phyloP scores from a whole-genome alignment of 2,329 filamentous ascomycete species.

The Thermochaetoides dissita region DNA sequence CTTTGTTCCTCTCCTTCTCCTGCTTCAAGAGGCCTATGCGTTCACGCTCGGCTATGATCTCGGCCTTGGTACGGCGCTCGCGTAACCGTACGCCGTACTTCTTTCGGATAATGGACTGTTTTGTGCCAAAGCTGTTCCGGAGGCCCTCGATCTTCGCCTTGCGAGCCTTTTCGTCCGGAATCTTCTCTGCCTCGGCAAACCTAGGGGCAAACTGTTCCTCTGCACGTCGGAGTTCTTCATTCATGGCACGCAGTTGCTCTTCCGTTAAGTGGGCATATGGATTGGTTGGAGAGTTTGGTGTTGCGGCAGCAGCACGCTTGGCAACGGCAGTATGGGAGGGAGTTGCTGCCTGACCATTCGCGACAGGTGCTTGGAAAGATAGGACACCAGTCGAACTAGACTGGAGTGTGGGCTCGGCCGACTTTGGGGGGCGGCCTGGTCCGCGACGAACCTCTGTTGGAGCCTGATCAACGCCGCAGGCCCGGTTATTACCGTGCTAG shows the following conservation, averaged over 20 bases:
- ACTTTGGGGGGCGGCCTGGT: constrained; percentile 14
- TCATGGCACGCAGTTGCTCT: constrained; percentile 18
- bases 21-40: constrained; percentile 24
- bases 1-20: constrained; percentile 11
- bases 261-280: constrained; percentile 32
- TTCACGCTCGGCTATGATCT: constrained; percentile 30
- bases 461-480: constrained; percentile 28
- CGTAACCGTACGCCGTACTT: constrained; percentile 43
- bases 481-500: constrained; percentile 27
- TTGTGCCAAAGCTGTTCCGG: constrained; percentile 40
- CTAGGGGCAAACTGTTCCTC: constrained; percentile 26
- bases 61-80: constrained; percentile 31
- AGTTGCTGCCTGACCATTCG: constrained; percentile 7
- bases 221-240: constrained; percentile 24
- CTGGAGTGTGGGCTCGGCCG: constrained; percentile 13
- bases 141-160: constrained; percentile 26
- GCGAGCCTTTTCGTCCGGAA: constrained; percentile 22
- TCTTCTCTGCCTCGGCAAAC: constrained; percentile 28
- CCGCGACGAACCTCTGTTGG: constrained; percentile 1
- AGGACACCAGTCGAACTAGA: constrained; percentile 6
- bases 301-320: constrained; percentile 3
- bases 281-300: constrained; percentile 18
- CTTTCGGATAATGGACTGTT: constrained; percentile 42
- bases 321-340: constrained; percentile 4
- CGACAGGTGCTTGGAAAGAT: constrained; percentile 1